Evolutionary conservation across 2,329 filamentous ascomycete species (phyloP).

Genomic region (Ascochyta rabiei): DNA sequence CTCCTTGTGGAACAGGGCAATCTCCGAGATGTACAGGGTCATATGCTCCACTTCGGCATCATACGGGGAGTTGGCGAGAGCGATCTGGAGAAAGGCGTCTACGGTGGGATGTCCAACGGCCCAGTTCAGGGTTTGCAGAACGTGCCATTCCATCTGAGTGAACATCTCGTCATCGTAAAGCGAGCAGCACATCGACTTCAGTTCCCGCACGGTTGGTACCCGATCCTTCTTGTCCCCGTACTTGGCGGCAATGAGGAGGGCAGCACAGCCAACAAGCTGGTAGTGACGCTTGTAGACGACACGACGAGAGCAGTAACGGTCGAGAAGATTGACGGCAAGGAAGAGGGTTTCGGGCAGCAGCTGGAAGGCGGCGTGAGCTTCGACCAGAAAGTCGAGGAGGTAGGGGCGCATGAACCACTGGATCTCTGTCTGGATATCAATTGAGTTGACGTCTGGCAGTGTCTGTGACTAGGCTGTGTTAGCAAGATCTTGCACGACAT

Average conservation of each 20-base stretch:
- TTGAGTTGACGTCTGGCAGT: slow-evolving; percentile 92
- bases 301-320: slow-evolving; percentile 95
- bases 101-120: slow-evolving; percentile 94
- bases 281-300: slow-evolving; percentile 99
- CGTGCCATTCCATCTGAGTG: slow-evolving; percentile 99
- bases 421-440: slow-evolving; percentile 98
- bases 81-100: slow-evolving; percentile 89
- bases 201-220: slow-evolving; percentile 94
- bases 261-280: slow-evolving; percentile 94
- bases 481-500: slow-evolving; percentile 25
- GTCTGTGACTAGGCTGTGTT: slow-evolving; percentile 70
- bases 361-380: slow-evolving; percentile 94
- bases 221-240: slow-evolving; percentile 99
- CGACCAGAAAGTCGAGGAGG: slow-evolving; percentile 95
- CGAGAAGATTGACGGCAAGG: slow-evolving; percentile 93
- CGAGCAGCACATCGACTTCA: slow-evolving; percentile 99
- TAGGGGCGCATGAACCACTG: slow-evolving; percentile 99
- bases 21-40: slow-evolving; percentile 92
- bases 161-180: slow-evolving; percentile 99
- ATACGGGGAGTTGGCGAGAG: slow-evolving; percentile 74
- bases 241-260: slow-evolving; percentile 95
- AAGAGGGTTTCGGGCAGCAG: slow-evolving; percentile 94
- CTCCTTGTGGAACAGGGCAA: slow-evolving; percentile 93
- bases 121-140: slow-evolving; percentile 96
- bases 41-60: slow-evolving; percentile 93